Evolutionary conservation across 225 moss, liverwort and hornwort genomes (phyloP), one percentile per base, ranked within the genome.

Genomic region (Sphagnum tenellum): DNA sequence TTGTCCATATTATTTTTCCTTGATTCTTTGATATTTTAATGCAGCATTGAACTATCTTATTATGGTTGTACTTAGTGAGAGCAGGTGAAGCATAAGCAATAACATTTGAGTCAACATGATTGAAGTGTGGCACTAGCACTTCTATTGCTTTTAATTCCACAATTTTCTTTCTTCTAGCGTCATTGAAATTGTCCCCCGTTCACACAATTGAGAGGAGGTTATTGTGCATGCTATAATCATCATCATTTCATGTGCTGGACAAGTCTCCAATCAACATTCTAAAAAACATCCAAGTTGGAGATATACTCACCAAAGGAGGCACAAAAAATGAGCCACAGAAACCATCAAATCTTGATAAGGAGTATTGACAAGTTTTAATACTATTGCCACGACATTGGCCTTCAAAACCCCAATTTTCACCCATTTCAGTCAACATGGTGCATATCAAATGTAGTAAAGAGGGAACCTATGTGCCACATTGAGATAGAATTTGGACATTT

Each of bases 321-420:
- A 83, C 57, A 86, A 59, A 66, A 98, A 91, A 62, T 81, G 80
- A 58, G 83, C 81, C n/a, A 90, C 85, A 13, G 89, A 77, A 59
- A 92, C 93, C 61, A 89, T 89, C 70, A 98, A 60, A 67, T 87
- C 85, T 66, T 85, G 66, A 71, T 75, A 79, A 53, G 79, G 79
- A 45, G 44, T 69, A 5, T 46, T 12, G 60, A 79, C 67, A 46
- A 79, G 71, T 7, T 65, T 57, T 47, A 83, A 61, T 52, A 76
- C 69, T 2, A 70, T 61, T 2, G 71, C 46, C 9, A 83, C 71
- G n/a, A 74, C 71, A 76, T 83, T 49, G 7, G 49, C 64, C 29
- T 64, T 64, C 46, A 64, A 51, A 5, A 52, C 51, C 5, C 5
- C 51, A 5, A 52, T 52, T 52, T 52, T 9, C 51, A 52, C 5